These are phyloP conservation scores for Cynara cardunculus DNA, from an alignment of 129 eudicot genomes.

Conservation along the genomic window DNA sequence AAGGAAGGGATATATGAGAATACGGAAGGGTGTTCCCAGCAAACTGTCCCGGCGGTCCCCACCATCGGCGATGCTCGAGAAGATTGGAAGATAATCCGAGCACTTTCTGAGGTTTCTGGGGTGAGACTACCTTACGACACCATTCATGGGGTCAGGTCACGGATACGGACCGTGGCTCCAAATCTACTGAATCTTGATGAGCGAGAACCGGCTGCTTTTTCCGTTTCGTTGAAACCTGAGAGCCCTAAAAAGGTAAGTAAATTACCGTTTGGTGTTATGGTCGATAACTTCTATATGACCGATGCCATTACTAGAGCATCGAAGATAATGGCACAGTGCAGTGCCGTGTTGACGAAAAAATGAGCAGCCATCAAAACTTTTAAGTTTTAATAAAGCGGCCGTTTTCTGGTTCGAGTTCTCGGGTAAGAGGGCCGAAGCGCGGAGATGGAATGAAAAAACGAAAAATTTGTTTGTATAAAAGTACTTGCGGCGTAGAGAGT, in stretches of 20 bases:
- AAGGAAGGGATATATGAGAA: slow-evolving; percentile 93
- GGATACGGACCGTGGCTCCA: slow-evolving; percentile 86
- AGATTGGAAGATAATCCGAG: slow-evolving; percentile 78
- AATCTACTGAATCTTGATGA: slow-evolving; percentile 71
- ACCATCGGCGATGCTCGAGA: slow-evolving; percentile 79
- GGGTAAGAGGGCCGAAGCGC: not conserved
- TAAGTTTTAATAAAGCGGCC: slow-evolving; percentile 25
- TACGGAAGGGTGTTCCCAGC: slow-evolving; percentile 85
- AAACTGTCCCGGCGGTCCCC: slow-evolving; percentile 72
- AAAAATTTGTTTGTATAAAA: not conserved
- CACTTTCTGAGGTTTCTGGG: slow-evolving; percentile 70
- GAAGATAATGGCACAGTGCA: slow-evolving; percentile 97
- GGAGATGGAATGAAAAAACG: not conserved
- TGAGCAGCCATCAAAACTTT: slow-evolving; percentile 21
- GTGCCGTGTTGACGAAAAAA: slow-evolving; percentile 65
- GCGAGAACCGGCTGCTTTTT: slow-evolving; percentile 69
- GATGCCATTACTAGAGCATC: slow-evolving; percentile 94
- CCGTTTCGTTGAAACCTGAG: slow-evolving; percentile 63
- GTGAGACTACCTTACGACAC: slow-evolving; percentile 45
- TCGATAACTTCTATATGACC: slow-evolving; percentile 92
- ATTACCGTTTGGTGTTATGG: slow-evolving; percentile 54
- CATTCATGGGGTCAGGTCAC: slow-evolving; percentile 33
- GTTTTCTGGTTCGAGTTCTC: not conserved
- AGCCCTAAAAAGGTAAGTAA: slow-evolving; percentile 33
- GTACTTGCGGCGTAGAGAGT: not conserved